These are phyloP conservation scores for Russula sp. DNA, from an alignment of 768 basidiomycete genomes.

Conservation along the genomic window DNA sequence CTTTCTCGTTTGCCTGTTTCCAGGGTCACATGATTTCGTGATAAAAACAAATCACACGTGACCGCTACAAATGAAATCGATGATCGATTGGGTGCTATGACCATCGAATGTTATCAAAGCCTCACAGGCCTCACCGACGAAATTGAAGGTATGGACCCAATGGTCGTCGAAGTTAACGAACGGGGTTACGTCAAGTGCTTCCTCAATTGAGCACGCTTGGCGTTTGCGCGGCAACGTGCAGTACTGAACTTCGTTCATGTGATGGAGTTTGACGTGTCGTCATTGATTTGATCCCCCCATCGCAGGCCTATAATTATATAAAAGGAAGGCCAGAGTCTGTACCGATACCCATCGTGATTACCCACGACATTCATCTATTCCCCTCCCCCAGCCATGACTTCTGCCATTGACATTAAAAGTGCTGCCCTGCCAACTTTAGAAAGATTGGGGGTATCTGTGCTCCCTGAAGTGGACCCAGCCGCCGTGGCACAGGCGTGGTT, in stretches of 20 bases:
- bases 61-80: too few relatives aligned
- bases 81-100: too few relatives aligned
- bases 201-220: background rate
- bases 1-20: too few relatives aligned
- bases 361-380: background rate
- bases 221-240: background rate
- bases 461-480: conserved; percentile 21
- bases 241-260: background rate
- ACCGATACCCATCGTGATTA: background rate
- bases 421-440: conserved; percentile 31
- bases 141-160: too few relatives aligned
- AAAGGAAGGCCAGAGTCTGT: background rate
- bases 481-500: conserved; percentile 32
- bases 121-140: too few relatives aligned
- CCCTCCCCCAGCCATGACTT: conserved; percentile 6
- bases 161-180: too few relatives aligned
- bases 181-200: background rate
- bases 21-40: too few relatives aligned
- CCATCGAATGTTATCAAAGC: too few relatives aligned
- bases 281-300: background rate
- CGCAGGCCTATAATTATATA: conserved; percentile 4
- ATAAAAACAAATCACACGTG: too few relatives aligned
- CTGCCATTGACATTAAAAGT: conserved; percentile 12
- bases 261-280: background rate
- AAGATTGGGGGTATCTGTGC: conserved; percentile 26